These are phyloP conservation scores for Speleostelium caveatum DNA, from an alignment of 78 protist genomes.

Conservation along the genomic window DNA sequence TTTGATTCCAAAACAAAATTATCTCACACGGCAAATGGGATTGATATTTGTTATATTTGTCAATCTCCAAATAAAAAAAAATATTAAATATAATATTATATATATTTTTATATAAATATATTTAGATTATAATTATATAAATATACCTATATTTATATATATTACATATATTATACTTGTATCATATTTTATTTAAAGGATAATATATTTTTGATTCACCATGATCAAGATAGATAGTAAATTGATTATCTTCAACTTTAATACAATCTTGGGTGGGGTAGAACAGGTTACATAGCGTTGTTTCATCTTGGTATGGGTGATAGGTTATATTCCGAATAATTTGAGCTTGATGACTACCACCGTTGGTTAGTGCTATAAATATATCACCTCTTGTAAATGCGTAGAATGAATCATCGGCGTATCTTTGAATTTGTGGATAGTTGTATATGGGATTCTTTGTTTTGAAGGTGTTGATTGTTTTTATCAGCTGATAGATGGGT, in stretches of 20 bases:
- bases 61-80: too few relatives aligned
- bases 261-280: constrained; percentile 74
- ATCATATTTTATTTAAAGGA: constrained; percentile 23
- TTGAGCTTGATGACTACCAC: constrained; percentile 72
- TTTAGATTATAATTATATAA: too few relatives aligned
- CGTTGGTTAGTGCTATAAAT: constrained; percentile 90
- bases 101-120: too few relatives aligned
- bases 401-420: constrained; percentile 77
- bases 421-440: constrained; percentile 68
- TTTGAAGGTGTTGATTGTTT: constrained; percentile 3
- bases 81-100: too few relatives aligned
- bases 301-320: constrained; percentile 71
- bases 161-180: neutral
- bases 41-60: too few relatives aligned
- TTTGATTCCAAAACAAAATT: too few relatives aligned
- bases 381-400: constrained; percentile 84
- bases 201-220: constrained; percentile 82
- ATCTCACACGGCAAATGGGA: too few relatives aligned
- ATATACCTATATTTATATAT: too few relatives aligned
- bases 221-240: constrained; percentile 44
- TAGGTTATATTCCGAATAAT: constrained; percentile 51
- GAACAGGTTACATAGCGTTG: constrained; percentile 71
- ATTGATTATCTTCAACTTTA: constrained; percentile 43
- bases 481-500: constrained; percentile 52
- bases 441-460: neutral